Evolutionary conservation across 2,329 filamentous ascomycete species (phyloP).

Genomic region (Epichloe baconii): DNA sequence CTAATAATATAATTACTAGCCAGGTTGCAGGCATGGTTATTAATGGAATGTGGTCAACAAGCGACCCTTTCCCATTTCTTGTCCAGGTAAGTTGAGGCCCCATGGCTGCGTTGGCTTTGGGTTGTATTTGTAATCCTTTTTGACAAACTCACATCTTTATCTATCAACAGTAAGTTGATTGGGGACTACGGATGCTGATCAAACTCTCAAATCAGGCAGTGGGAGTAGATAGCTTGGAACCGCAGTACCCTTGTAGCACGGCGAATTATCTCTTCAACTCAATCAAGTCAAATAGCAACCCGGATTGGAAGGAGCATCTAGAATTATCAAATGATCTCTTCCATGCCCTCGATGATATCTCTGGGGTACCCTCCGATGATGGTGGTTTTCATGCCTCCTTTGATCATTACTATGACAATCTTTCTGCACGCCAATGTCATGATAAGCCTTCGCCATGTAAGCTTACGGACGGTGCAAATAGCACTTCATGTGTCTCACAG

Average conservation of each 20-base stretch:
- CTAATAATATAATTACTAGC: conserved; percentile 70
- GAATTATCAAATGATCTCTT: conserved; percentile 41
- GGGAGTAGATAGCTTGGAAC: conserved; percentile 60
- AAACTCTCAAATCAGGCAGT: conserved; percentile 22
- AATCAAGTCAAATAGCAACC: conserved; percentile 31
- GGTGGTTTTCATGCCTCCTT: conserved; percentile 55
- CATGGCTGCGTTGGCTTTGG: neutral
- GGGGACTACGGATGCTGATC: neutral
- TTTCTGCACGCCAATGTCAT: conserved; percentile 69
- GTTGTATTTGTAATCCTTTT: neutral
- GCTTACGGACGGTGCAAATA: conserved; percentile 29
- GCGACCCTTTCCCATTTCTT: conserved; percentile 30
- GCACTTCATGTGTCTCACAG: conserved; percentile 47
- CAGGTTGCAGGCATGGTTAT: conserved; percentile 69
- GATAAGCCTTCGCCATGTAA: conserved; percentile 59
- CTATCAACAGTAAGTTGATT: too few relatives aligned
- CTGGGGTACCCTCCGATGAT: conserved; percentile 44
- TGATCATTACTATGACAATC: conserved; percentile 78
- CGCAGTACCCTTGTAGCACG: conserved; percentile 51
- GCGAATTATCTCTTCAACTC: conserved; percentile 29
- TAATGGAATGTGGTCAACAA: conserved; percentile 49
- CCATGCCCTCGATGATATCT: conserved; percentile 49
- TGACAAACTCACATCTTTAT: neutral
- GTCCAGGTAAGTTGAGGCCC: conserved; percentile 24
- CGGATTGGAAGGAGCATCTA: conserved; percentile 52